These are phyloP conservation scores for Syncephalis plumigaleata DNA, from an alignment of 371 early-diverging fungal genomes.

Conservation along the genomic window DNA sequence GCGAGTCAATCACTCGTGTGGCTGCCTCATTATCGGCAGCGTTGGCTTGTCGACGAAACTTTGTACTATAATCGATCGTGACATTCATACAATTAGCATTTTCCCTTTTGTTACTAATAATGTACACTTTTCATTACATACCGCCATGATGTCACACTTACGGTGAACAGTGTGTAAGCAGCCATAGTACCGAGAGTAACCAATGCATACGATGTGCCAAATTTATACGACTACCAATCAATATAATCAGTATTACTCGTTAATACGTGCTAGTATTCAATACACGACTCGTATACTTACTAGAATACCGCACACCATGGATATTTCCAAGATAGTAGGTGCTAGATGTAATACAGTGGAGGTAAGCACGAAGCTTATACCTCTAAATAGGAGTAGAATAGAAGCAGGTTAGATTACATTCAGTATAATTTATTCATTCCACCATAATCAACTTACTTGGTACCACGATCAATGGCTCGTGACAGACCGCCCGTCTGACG, in stretches of 20 bases:
- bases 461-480: conserved; percentile 92
- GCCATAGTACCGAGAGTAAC: conserved; percentile 75
- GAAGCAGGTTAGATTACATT: conserved; percentile 1
- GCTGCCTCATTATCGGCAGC: conserved; percentile 89
- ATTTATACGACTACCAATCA: conserved; percentile 53
- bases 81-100: conserved; percentile 10
- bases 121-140: conserved; percentile 16
- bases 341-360: conserved; percentile 85
- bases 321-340: conserved; percentile 88
- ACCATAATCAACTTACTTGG: conserved; percentile 40
- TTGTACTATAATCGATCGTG: conserved; percentile 44
- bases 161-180: conserved; percentile 77
- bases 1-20: conserved; percentile 75
- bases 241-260: too few species aligned
- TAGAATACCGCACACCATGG: conserved; percentile 86
- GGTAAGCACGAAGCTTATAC: conserved; percentile 81
- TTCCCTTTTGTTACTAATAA: too few species aligned
- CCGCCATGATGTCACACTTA: conserved; percentile 68
- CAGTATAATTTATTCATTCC: not conserved
- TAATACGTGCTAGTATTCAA: too few species aligned
- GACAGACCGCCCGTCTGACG: conserved; percentile 90
- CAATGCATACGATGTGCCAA: conserved; percentile 65
- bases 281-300: conserved; percentile 10
- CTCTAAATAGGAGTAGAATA: too few species aligned
- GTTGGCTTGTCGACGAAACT: conserved; percentile 79